Base-by-base conservation (phyloP, 2,329 filamentous ascomycete genomes). In the Cercospora sp. region DNA sequence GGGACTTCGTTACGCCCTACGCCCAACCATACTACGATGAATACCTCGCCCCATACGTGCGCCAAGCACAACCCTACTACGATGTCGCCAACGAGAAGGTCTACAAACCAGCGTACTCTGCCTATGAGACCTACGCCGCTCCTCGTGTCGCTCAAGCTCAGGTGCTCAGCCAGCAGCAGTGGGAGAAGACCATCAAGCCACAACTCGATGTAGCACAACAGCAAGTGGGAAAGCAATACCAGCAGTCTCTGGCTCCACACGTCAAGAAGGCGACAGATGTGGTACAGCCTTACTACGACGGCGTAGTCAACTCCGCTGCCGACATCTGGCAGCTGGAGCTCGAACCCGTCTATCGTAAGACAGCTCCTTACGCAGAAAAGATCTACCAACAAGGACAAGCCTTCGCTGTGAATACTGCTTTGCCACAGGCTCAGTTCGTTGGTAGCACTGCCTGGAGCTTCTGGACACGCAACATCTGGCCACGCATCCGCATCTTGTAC, bases 21-120 rank as follows among this genome's bases (percentile, higher is more conserved):
- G 76, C 96, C 34, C 85, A 90, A 74, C 94, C 94, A 2, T 97
- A 96, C 81, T 98, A 97, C 80, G 83, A 94, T 73, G 80, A 87
- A 67, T 97, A 97, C 76, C 90, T 92, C 26, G 91, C 90, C 5
- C 92, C 93, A 2, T 95, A 97, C 77, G 88, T 97, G 70, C 86
- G 94, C 43, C 82, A 88, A 61, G 90, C 87, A 40, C 88, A 87
- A 69, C 94, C 94, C 0, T 97, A 98, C 80, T 80, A 85, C 65
- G 81, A 85, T 21, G 78, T 82, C 24, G 80, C 87, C 71, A 86
- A 89, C 72, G 82, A 85, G 60, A 80, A 85, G 53, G 83, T 96
- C 60, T 87, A 95, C 75, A 82, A 85, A 3, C 95, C 95, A 0
- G 85, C 88, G 3, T 86, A 88, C 66, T 83, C 82, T 9, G 84